phyloP scores from a whole-genome alignment of 805 yeast species.

The Candida germanica region DNA sequence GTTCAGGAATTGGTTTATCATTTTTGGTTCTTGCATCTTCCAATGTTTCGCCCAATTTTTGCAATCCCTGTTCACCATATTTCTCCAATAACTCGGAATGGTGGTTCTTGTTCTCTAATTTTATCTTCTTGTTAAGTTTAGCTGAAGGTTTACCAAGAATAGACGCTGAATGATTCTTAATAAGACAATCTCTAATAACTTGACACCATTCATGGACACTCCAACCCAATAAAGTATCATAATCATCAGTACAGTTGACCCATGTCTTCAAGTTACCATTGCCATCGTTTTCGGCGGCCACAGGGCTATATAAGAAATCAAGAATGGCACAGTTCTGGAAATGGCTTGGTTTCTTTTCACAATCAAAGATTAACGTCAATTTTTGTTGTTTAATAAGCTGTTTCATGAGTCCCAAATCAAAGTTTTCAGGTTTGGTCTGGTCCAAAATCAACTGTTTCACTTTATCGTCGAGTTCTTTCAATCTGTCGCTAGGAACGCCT shows the following conservation, averaged over 20 bases:
- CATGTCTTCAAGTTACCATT: slow-evolving; percentile 58
- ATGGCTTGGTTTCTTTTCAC: slow-evolving; percentile 61
- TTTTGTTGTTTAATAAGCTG: slow-evolving; percentile 66
- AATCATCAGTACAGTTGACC: slow-evolving; percentile 56
- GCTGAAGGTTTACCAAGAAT: slow-evolving; percentile 73
- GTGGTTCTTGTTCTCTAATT: slow-evolving; percentile 48
- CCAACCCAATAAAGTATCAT: slow-evolving; percentile 60
- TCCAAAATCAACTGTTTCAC: slow-evolving; percentile 49
- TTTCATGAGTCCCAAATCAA: slow-evolving; percentile 64
- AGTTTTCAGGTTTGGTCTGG: slow-evolving; percentile 46
- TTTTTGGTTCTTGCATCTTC: slow-evolving; percentile 64
- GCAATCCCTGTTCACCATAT: slow-evolving; percentile 61
- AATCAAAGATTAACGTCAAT: slow-evolving; percentile 55
- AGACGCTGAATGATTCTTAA: slow-evolving; percentile 61
- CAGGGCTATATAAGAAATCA: slow-evolving; percentile 77
- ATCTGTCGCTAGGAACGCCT: slow-evolving; percentile 72
- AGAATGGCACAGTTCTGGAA: slow-evolving; percentile 66
- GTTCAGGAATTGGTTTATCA: slow-evolving; percentile 73
- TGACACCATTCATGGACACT: slow-evolving; percentile 62
- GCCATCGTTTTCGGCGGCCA: slow-evolving; percentile 22
- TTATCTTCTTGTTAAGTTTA: slow-evolving; percentile 50
- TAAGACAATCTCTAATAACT: slow-evolving; percentile 49
- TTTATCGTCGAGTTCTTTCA: slow-evolving; percentile 51
- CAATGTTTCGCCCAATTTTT: slow-evolving; percentile 47
- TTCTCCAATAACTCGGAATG: slow-evolving; percentile 46